Evolutionary conservation across 768 basidiomycete genomes (phyloP), one percentile per base, ranked within the genome.

Genomic region (Psilocybe tampanensis): DNA sequence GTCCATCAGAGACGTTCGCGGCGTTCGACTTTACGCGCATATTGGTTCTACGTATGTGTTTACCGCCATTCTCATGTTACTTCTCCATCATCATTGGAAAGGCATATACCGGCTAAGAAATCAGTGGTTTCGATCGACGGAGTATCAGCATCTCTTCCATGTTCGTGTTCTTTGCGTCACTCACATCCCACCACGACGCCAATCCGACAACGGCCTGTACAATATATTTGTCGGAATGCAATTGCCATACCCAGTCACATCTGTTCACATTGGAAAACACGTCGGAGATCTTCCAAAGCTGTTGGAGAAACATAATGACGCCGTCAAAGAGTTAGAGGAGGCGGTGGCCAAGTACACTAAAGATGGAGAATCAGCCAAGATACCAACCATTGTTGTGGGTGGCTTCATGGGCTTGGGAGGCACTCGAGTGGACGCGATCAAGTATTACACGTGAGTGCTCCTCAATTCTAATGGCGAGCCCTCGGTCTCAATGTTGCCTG

Each of bases 131-230:
- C 80, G 80, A 52, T 88, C 85, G 1, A 79, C 84, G 33, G 86
- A 88, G 64, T 94, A 93, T 70, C 78, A 85, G 48, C 77, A 83
- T 48, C 84, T 85, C 6, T 92, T 94, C 72, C 89, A 94, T 64
- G 89, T 91, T 0, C 81, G 94, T 22, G 92, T 92, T 0, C 78
- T 95, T 44, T 83, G 87, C 70, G 79, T 92, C 61, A 89, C 81
- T 11, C 76, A 81, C 56, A 86, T 95, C 11, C 82, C 83, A 17
- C 85, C 80, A 70, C 82, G 83, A 63, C 76, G 79, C 54, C 86
- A 90, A 64, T 84, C 83, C 13, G 91, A 94, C 66, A 79, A 82
- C 50, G 94, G 90, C 2, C 75, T 95, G 33, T 76, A 73, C 8
- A 75, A 75, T 1, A 80, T 92, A 42, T 84, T 92, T 60, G 75